Base-by-base conservation (phyloP, 805 yeast genomes). In the Lipomyces mesembrius region DNA sequence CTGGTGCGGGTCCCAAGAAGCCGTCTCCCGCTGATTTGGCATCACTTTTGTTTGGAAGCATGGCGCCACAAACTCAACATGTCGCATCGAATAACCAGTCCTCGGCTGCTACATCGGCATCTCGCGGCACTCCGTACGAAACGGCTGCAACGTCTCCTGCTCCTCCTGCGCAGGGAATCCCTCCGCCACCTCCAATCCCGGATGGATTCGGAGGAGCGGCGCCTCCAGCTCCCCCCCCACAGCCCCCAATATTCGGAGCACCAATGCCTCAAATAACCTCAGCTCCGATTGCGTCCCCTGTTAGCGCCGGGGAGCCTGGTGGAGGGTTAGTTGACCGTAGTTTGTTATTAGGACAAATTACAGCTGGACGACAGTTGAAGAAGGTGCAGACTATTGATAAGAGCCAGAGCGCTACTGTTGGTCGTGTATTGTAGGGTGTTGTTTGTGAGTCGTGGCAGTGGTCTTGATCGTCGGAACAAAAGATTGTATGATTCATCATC, bases 271-370 rank as follows among this genome's bases (percentile, higher is more conserved):
- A 76, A 6, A 75, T 80, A 37, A 75, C 79, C 27, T 75, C 79
- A 4, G 74, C 82, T 6, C 80, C 83, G 11, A 76, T 79, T n/a
- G 65, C 71, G 77, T 81, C 64, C 67, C 77, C 54, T 68, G 74
- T 27, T 62, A 74, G 51, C 71, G 76, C 27, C 52, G 75, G 68
- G 71, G 72, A 78, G 11, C 70, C 76, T 4, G 77, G 77, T 5
- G 72, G 78, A 2, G 76, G 76, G 34, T 68, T 75, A n/a, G 76
- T 80, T 6, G 78, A 81, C 55, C 75, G 88, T 32, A 74, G 80
- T 54, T 87, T 87, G 0, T 78, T 85, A 61, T 78, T 88, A 62
- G 87, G 88, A 2, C 87, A 87, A 74, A 87, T 87, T 61, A 79
- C 79, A 11, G 78, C 83, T 0, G 91, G 91, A 2, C 80, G 77